Evolutionary conservation across 139 green algal genomes (phyloP), one percentile per base, ranked within the genome.

Genomic region (Tetradesmus obliquus): DNA sequence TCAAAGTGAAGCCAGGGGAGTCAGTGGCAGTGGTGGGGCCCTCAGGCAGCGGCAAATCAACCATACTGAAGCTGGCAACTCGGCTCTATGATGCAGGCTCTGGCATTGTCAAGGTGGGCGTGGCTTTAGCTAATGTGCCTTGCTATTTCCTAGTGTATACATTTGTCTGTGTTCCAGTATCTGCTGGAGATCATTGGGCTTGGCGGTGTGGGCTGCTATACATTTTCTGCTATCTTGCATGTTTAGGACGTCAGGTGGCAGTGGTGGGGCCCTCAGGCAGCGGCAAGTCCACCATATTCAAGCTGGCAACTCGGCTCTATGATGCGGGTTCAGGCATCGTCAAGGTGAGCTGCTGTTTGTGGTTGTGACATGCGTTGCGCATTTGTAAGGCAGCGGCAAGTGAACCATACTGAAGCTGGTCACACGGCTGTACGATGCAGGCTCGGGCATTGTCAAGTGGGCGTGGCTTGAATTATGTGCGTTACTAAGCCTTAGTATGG

Each of bases 261-360:
- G 94, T 99, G 13, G 98, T 99, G 45, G 98, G 98, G 9, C 87
- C 95, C 90, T 96, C 87, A 54, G 98, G 98, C 55, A 93, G 88
- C 85, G 93, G 98, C 91, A 99, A 99, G 91, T 97, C 92, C 89
- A 99, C 97, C 1, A 95, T 99, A n/a, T 93, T 99, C 2, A 93
- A 93, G 76, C 95, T 99, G 3, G 45, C 98, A 17, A 95, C 96
- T 58, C 94, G 96, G n/a, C 93, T 98, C 74, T 98, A 98, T 93
- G 96, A 98, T 76, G 89, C 93, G 2, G 84, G 5, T 9, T 57
- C 20, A 0, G 94, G 95, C 57, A 45, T 45, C 0, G 32, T 45
- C 32, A 45, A 45, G 32, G 32, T 45, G n/a, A n/a, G n/a, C n/a
- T n/a, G n/a, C n/a, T n/a, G n/a, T n/a, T n/a, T n/a, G 13, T n/a